Conservation (phyloP, 768 basidiomycete genomes). For the Hydnomerulius pinastri region DNA sequence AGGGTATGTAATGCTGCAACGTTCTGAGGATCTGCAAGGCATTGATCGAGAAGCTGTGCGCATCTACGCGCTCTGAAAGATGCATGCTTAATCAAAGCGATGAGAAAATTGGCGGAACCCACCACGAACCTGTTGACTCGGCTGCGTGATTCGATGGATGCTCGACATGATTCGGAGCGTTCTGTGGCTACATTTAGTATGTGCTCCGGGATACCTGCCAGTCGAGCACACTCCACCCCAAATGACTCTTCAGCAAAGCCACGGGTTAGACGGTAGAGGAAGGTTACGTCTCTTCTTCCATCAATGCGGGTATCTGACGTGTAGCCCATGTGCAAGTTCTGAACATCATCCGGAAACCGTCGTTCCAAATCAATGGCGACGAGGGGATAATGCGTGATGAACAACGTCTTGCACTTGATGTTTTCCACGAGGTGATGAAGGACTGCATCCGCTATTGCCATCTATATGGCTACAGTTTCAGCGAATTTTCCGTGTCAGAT, state of each 20-base stretch:
- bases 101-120: background rate
- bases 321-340: conserved; percentile 89
- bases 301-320: conserved; percentile 66
- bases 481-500: background rate
- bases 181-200: conserved; percentile 64
- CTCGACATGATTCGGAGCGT: conserved; percentile 57
- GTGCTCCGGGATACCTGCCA: conserved; percentile 78
- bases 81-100: background rate
- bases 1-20: conserved; percentile 22
- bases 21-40: conserved; percentile 22
- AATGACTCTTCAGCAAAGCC: conserved; percentile 86
- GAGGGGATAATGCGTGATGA: conserved; percentile 94
- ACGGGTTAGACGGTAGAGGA: conserved; percentile 73
- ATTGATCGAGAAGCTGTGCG: conserved; percentile 27
- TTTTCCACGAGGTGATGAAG: conserved; percentile 66
- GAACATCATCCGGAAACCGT: conserved; percentile 58
- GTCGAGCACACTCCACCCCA: conserved; percentile 88
- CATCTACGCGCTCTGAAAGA: conserved; percentile 29
- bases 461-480: conserved; percentile 42
- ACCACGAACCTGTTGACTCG: conserved; percentile 49
- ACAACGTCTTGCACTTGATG: conserved; percentile 73
- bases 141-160: conserved; percentile 49
- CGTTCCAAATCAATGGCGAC: conserved; percentile 70
- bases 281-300: conserved; percentile 79
- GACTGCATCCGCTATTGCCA: conserved; percentile 86